A percentile compares a stretch with the other conserved stretches of the same genome.
These are phyloP conservation scores for Candida freyschussii DNA, from an alignment of 1,139 yeast species.

Conservation along the genomic window DNA sequence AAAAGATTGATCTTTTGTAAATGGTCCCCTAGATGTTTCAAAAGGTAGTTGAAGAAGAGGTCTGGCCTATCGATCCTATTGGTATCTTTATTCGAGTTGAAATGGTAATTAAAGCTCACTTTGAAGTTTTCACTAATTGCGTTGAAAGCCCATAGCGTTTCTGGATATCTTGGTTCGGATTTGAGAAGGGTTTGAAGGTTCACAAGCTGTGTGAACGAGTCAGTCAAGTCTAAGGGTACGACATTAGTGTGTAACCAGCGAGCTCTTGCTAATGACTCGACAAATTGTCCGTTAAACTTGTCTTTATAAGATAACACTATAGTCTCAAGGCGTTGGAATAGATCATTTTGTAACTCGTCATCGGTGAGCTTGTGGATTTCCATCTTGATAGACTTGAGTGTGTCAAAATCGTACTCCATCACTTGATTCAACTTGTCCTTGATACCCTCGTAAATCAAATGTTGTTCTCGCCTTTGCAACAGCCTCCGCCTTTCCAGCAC, in stretches of 20 bases:
- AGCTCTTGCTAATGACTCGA: conserved; percentile 13
- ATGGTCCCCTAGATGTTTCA: conserved; percentile 46
- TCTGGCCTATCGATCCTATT: conserved; percentile 75
- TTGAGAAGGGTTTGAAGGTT: conserved; percentile 35
- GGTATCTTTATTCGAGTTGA: conserved; percentile 55
- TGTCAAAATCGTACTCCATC: conserved; percentile 17
- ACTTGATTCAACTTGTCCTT: conserved; percentile 5
- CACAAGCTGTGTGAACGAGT: conserved; percentile 29
- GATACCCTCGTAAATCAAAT: conserved; percentile 11
- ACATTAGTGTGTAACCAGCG: conserved; percentile 19
- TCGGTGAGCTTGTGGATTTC: conserved; percentile 20
- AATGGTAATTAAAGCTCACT: conserved; percentile 69
- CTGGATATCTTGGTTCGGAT: conserved; percentile 36
- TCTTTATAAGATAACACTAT: conserved; percentile 9
- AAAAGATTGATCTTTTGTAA: conserved; percentile 34
- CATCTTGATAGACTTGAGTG: conserved; percentile 21
- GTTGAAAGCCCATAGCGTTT: conserved; percentile 55
- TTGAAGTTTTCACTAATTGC: conserved; percentile 52
- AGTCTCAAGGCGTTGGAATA: conserved; percentile 11
- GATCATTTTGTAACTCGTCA: conserved; percentile 5
- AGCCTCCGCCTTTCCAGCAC: conserved; percentile 9
- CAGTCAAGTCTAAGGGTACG: conserved; percentile 13
- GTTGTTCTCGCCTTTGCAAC: conserved; percentile 18
- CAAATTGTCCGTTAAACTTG: conserved; percentile 7
- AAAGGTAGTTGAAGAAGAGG: conserved; percentile 61